Conservation (phyloP, 2,329 filamentous ascomycete species). For the Colletotrichum abscissum region DNA sequence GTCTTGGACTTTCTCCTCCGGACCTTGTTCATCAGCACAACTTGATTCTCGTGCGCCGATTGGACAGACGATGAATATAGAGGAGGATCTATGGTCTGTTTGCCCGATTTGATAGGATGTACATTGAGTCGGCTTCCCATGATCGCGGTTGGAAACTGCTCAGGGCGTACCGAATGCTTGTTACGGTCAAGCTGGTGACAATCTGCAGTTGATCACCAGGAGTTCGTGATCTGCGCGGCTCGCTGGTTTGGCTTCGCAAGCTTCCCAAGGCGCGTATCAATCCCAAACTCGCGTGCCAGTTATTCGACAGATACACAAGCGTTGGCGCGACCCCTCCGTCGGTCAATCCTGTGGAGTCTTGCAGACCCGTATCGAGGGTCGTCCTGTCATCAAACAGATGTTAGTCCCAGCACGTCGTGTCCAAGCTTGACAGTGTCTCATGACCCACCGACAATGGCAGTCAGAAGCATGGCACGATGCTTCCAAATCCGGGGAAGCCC, state of each 20-base stretch:
- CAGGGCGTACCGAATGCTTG: too few relatives aligned
- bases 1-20: neutral
- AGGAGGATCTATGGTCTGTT: neutral
- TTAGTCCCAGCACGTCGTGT: neutral
- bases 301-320: slow-evolving; percentile 3
- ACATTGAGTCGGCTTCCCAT: neutral
- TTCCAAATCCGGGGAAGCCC: slow-evolving; percentile 8
- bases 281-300: neutral
- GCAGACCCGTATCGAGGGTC: neutral
- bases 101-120: neutral
- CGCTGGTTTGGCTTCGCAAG: neutral
- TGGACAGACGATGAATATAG: neutral
- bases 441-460: slow-evolving; percentile 17
- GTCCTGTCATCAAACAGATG: slow-evolving; percentile 3
- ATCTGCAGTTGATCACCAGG: neutral
- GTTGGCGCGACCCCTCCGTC: neutral
- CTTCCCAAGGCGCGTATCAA: neutral
- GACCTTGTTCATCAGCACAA: neutral
- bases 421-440: neutral
- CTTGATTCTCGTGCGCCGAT: neutral
- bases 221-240: neutral
- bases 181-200: neutral
- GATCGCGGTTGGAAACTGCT: neutral
- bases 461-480: slow-evolving; percentile 1
- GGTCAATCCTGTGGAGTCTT: slow-evolving; percentile 1